Base-by-base conservation (phyloP, 2,329 filamentous ascomycete species). In the Podosphaera xanthii region DNA sequence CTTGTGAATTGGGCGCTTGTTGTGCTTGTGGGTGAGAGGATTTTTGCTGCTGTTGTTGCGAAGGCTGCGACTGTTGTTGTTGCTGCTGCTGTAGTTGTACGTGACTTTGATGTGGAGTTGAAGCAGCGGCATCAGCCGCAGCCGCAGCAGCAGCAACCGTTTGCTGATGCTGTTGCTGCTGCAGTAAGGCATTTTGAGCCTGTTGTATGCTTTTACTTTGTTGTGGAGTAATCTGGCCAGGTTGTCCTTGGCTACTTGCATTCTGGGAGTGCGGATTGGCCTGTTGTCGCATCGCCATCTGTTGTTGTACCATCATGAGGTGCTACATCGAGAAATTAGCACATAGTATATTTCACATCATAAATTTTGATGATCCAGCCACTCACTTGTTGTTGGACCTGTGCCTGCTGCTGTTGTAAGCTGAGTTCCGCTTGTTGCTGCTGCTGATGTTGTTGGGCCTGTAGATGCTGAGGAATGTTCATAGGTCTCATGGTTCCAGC, bases 191-290 rank as follows among this genome's bases (percentile, higher is more conserved):
- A 7, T 52, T 48, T 35, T 60, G 67, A 50, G 69, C 73, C 59
- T 73, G 72, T 61, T 76, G 75, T 61, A 76, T 69, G 60, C 57
- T 71, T 14, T 56, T 31, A 10, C 72, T 61, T 59, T 72, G 72
- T 61, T 76, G 76, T 3, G 73, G 70, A 42, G 71, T 75, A 70
- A 78, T 76, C 59, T 71, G 73, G 65, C 73, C 72, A 34, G 69
- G 72, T 62, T 79, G 77, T 30, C 73, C 74, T 33, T 71, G 73
- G 38, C 61, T 63, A 49, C 63, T 65, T 67, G 72, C 60, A 69
- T 72, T 60, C 72, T 71, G 67, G 70, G 71, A 65, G 71, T 70
- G 63, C 69, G 73, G 60, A 70, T 70, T 61, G 68, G 35, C 50
- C 14, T 30, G 31, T 72, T 76, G 74, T 60, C 76, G 74, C 46